Base-by-base conservation (phyloP, 1,284 basidiomycete genomes). In the Taiwanofungus camphoratus region DNA sequence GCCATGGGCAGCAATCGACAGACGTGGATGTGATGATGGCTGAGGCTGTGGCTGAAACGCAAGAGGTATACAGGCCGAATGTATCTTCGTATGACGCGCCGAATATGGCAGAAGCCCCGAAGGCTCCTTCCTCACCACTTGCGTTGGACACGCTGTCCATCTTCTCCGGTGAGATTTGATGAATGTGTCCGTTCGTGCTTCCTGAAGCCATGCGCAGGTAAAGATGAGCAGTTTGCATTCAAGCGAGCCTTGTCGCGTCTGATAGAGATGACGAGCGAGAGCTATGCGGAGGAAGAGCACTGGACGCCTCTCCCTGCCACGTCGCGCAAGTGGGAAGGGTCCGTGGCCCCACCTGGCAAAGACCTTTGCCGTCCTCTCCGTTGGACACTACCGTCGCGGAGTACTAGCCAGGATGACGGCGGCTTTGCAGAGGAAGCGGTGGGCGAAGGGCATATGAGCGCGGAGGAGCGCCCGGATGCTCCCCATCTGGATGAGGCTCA, bases 211-310 rank as follows among this genome's bases (percentile, higher is more conserved):
- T 22, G 4, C 21, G 20, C 52, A 71, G 74, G 75, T 7, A 75
- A 82, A 55, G 82, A 82, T 56, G 80, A 85, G 60, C 71, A 77
- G 34, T 82, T 83, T 54, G 77, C 79, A 1, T 83, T 79, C 67
- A 78, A 80, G 58, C 75, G 82, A 24, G 82, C 82, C 0, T 70
- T 86, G 1, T 84, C 80, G 5, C 67, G 82, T 12, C 59, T 85
- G 23, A 64, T 75, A 39, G 82, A 87, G 60, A 84, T 86, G 79
- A 77, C 76, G 18, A 74, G 73, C 38, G 64, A 67, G 16, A 61
- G 61, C 19, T 82, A 82, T 61, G 62, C 62, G 13, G 49, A 47
- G 2, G 64, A 71, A 41, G 65, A 71, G 33, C 53, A 52, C 6
- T 77, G 79, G 71, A 64, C 70, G 13, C 71, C 71, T n/a, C 58